Base-by-base conservation (phyloP, 805 yeast species). In the Ogataea glucozyma region DNA sequence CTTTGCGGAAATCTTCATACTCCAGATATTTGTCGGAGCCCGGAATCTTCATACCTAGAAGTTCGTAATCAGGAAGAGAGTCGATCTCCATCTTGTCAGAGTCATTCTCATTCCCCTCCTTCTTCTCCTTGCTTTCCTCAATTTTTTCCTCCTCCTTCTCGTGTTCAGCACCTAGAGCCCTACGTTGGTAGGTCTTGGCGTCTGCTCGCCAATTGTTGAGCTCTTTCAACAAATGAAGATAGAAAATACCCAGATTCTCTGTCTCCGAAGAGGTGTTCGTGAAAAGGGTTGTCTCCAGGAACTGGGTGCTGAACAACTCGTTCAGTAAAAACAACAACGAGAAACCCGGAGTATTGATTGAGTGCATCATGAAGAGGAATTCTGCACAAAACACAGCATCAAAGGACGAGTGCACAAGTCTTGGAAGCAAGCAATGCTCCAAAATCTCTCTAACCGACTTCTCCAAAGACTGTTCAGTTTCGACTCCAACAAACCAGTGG, bases 241-340 rank as follows among this genome's bases (percentile, higher is more conserved):
- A 76, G 52, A 90, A 89, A 10, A 87, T 62, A 3, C 96, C 96
- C 27, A 89, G 61, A 57, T 86, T 85, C 53, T 89, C 95, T 1
- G 95, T 81, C 57, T 90, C 97, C 4, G 72, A 63, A 0, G 87
- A 74, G 0, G 97, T 85, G 41, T 81, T 76, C 1, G 91, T 78
- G 52, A 77, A 83, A 10, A 89, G 57, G 2, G 87, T 73, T 3
- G 83, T 75, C 36, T 72, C 72, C 36, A 87, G 58, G 19, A 54
- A 44, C 4, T 46, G 41, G 3, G 67, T 66, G 1, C 65, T 58
- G 43, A 88, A 73, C 18, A 88, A 63, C 14, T 59, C 60, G 26
- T 78, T 71, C 18, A 75, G 46, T 3, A 81, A 44, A 3, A 67
- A 60, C 32, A 69, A 69, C 16, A 73, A 65, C 8, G 62, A 52